Evolutionary conservation across 2,329 filamentous ascomycete species (phyloP), one percentile per base, ranked within the genome.

Genomic region (Phialemonium atrogriseum): DNA sequence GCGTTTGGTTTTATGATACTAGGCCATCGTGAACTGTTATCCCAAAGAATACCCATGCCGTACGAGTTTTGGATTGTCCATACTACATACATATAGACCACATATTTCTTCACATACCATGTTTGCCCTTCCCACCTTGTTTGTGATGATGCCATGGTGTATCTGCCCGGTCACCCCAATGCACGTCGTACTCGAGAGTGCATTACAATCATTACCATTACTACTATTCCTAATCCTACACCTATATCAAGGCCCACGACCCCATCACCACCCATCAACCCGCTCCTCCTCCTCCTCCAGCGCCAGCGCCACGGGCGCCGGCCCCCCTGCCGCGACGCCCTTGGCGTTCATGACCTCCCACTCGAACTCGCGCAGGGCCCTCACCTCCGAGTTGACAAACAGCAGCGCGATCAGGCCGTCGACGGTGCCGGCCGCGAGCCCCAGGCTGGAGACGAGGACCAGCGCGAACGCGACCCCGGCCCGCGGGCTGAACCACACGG

Each of bases 401-500:
- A 96, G 56, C 1, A 91, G 70, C 0, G 87, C 83, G 52, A 96
- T 84, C 24, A 96, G 58, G 0, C 89, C 88, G 50, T 95, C 84
- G 13, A 95, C 54, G 3, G 86, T 73, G 0, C 89, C 89, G 4
- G 79, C 77, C 11, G 72, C 72, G 20, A 96, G 67, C 3, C 78
- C 76, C 11, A 96, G 55, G n/a, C 80, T 86, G 50, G 81, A 84
- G 13, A 94, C 51, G 3, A 96, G 58, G 58, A 87, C 75, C 30
- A 96, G 64, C 7, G 91, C 64, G 51, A 95, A 95, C 1, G 82
- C 64, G 5, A 91, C 78, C 42, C 77, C 93, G 38, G 82, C 80
- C 34, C 64, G 61, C 7, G 83, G 83, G 30, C 77, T 78, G 73
- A 86, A 95, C 87, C 88, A 96, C 3, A 93, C 75, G 5, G 73